A percentile compares a stretch with the other conserved stretches of the same genome.
phyloP scores from a whole-genome alignment of 306 rosid species.

The Ormosia semicastrata region DNA sequence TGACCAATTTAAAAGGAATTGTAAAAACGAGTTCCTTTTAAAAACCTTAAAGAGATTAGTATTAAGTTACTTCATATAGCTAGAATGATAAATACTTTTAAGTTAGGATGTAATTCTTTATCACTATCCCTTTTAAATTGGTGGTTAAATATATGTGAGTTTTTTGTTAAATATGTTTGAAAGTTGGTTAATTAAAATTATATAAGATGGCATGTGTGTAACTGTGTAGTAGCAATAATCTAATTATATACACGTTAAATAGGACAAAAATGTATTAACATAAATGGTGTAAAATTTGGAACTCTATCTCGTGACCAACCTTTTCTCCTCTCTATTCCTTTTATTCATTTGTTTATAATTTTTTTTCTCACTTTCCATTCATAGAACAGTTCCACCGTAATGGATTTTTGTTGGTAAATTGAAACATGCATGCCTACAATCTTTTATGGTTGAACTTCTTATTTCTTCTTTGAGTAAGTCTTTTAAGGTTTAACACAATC shows the following conservation, averaged over 20 bases:
- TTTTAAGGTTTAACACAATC: background rate
- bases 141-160: too few relatives aligned
- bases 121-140: too few relatives aligned
- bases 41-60: too few relatives aligned
- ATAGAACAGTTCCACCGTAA: background rate
- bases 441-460: background rate
- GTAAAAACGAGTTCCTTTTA: too few relatives aligned
- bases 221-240: too few relatives aligned
- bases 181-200: too few relatives aligned
- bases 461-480: background rate
- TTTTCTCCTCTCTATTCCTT: background rate
- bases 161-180: too few relatives aligned
- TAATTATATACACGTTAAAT: conserved; percentile 38
- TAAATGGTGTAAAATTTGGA: conserved; percentile 60
- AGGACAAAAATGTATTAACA: conserved; percentile 44
- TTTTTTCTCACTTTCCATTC: background rate
- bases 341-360: background rate
- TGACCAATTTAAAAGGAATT: too few relatives aligned
- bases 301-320: conserved; percentile 68
- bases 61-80: too few relatives aligned
- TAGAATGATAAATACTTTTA: too few relatives aligned
- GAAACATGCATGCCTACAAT: background rate
- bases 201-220: too few relatives aligned
- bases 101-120: too few relatives aligned
- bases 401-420: background rate